phyloP scores from a whole-genome alignment of 129 eudicot genomes.

The Artemisia tridentata region DNA sequence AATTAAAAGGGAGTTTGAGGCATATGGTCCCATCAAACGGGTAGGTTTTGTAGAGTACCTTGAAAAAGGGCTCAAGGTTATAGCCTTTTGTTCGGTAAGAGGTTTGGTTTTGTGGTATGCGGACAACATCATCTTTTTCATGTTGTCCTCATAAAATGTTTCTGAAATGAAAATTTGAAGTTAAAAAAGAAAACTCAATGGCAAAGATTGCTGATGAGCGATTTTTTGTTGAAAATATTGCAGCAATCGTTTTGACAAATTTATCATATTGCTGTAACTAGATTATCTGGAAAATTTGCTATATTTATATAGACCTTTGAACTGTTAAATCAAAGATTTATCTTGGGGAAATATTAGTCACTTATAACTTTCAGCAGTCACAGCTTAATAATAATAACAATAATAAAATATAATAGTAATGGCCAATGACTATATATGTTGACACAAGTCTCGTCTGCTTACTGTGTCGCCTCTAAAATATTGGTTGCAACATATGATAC shows the following conservation, averaged over 20 bases:
- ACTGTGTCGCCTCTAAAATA: slow-evolving; percentile 7
- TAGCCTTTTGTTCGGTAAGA: slow-evolving; percentile 88
- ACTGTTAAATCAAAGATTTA: not conserved
- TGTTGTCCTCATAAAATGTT: slow-evolving; percentile 22
- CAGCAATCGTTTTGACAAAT: slow-evolving; percentile 13
- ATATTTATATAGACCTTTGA: not conserved
- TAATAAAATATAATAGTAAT: no score
- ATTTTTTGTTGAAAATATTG: not conserved
- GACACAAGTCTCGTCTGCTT: slow-evolving; percentile 14
- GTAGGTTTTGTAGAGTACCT: slow-evolving; percentile 84
- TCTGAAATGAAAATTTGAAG: not conserved
- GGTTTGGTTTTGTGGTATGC: slow-evolving; percentile 33
- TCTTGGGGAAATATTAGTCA: not conserved
- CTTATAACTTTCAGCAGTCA: not conserved
- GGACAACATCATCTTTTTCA: slow-evolving; percentile 18
- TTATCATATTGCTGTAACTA: not conserved
- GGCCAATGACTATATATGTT: not conserved
- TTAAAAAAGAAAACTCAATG: not conserved
- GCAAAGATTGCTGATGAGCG: slow-evolving; percentile 13
- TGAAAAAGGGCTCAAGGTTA: slow-evolving; percentile 65
- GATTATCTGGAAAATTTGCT: not conserved
- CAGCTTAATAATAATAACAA: not conserved
- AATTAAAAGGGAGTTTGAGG: slow-evolving; percentile 99
- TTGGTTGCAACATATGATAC: slow-evolving; percentile 13
- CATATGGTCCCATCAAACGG: slow-evolving; percentile 99